Base-by-base conservation (phyloP, 306 rosid genomes). In the Ziziphus jujuba region DNA sequence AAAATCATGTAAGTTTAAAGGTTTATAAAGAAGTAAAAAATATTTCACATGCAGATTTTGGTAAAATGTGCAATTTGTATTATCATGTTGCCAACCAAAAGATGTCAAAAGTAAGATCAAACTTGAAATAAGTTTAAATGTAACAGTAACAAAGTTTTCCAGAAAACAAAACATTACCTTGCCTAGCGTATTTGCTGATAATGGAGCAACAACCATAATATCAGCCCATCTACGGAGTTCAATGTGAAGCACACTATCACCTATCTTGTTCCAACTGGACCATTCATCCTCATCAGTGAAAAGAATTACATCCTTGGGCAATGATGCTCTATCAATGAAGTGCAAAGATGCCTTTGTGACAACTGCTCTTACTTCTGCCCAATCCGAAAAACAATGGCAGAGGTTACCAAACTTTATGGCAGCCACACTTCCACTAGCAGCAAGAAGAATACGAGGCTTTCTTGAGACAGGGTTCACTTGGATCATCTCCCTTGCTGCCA, bases 171-270 rank as follows among this genome's bases (percentile, higher is more conserved):
- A 63, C 22, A 28, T 68, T 92, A 93, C 98, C 98, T 90, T 93
- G 78, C 69, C 93, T 50, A 93, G 90, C 19, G 95, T 93, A 75
- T 90, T 81, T 25, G 97, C 95, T 53, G 98, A 93, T 61, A 90
- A 72, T 16, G 98, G 98, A 40, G 97, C 97, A 48, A 93, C 81
- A 59, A 93, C 87, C 85, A 93, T 65, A 68, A 90, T 79, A 62
- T 93, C 98, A 72, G 97, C 98, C 97, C 98, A 93, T 55, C 66
- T 72, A 28, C 79, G 70, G 63, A 93, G 97, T 72, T 88, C 90
- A 79, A 86, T 84, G 82, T 90, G 96, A 72, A 88, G 82, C 40
- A 90, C 86, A 5, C 38, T 28, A 63, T 90, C 98, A 1, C 95
- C 95, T 59, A 90, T 56, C 61, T 47, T 84, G 65, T 69, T 84